Base-by-base conservation (phyloP, 2,329 filamentous ascomycete species). In the Boeremia lycopersici region DNA sequence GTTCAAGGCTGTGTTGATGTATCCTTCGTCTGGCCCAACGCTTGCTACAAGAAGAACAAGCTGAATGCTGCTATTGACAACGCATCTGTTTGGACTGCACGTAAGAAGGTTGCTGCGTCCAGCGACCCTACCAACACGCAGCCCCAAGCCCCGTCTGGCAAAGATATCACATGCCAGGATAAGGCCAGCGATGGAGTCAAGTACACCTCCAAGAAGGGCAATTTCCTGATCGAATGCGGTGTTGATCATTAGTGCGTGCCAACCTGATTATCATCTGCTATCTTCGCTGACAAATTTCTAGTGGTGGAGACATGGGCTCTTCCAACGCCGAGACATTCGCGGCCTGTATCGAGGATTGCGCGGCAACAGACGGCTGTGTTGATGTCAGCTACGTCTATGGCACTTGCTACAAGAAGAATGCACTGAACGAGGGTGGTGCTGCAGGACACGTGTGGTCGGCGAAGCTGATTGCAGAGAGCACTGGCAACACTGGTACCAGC, bases 11-110 rank as follows among this genome's bases (percentile, higher is more conserved):
- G 44, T 41, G 39, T 53, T 25, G 44, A 53, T 25, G 44, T 53
- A 11, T 53, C 50, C n/a, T 53, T 53, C 23, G 50, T 47, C 7
- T 53, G 50, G 44, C 50, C 50, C 1, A 48, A 53, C 13, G 34
- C 43, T 28, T 53, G 50, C 44, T 53, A 53, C 44, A 53, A 48
- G 44, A 53, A 53, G 28, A 53, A 53, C 39, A 53, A 53, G 28
- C 50, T 53, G 26, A 53, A 40, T 4, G 33, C 45, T n/a, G 33
- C 26, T 23, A 33, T 53, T 15, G 44, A 53, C 33, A 53, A 53
- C 33, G 45, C 19, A 26, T 42, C 50, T 29, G 45, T 53, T 25
- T 53, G 50, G 50, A 53, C 50, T 39, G 50, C 50, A 26, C 50
- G 50, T n/a, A 53, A 53, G 44, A 53, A 53, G 50, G 28, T 48